Evolutionary conservation across 768 basidiomycete species (phyloP).

Genomic region (Sarcomyxa edulis): DNA sequence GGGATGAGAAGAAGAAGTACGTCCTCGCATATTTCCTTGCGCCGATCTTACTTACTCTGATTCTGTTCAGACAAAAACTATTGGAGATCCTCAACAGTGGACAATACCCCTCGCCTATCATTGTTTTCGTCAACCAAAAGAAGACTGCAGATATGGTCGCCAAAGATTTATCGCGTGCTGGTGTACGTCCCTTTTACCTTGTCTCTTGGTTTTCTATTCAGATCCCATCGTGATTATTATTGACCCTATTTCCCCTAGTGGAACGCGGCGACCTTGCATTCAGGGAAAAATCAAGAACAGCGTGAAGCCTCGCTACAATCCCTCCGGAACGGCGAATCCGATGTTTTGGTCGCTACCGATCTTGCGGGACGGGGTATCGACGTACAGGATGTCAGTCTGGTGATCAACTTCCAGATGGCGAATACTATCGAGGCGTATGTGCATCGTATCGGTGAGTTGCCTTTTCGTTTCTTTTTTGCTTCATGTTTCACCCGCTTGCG

Average conservation of each 20-base stretch:
- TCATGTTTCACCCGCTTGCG: constrained; percentile 1
- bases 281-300: constrained; percentile 97
- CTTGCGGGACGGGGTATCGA: constrained; percentile 98
- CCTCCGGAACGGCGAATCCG: constrained; percentile 78
- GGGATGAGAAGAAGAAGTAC: constrained; percentile 96
- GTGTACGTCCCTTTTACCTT: constrained; percentile 46
- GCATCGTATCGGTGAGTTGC: constrained; percentile 84
- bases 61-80: constrained; percentile 64
- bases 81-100: constrained; percentile 92
- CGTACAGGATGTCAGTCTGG: constrained; percentile 92
- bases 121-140: constrained; percentile 99
- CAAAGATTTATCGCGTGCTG: constrained; percentile 86
- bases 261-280: constrained; percentile 89
- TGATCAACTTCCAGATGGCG: constrained; percentile 98
- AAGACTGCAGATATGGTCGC: constrained; percentile 98
- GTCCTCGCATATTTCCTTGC: constrained; percentile 26
- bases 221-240: constrained; percentile 5
- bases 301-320: constrained; percentile 89
- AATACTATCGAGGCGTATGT: constrained; percentile 95
- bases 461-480: constrained; percentile 13
- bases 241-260: constrained; percentile 43
- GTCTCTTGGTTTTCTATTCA: not conserved
- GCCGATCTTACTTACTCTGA: constrained; percentile 8
- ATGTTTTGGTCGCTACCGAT: constrained; percentile 94
- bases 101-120: constrained; percentile 83